Evolutionary conservation across 1,284 basidiomycete species (phyloP), one percentile per base, ranked within the genome.

Genomic region (Pascua guehoae): DNA sequence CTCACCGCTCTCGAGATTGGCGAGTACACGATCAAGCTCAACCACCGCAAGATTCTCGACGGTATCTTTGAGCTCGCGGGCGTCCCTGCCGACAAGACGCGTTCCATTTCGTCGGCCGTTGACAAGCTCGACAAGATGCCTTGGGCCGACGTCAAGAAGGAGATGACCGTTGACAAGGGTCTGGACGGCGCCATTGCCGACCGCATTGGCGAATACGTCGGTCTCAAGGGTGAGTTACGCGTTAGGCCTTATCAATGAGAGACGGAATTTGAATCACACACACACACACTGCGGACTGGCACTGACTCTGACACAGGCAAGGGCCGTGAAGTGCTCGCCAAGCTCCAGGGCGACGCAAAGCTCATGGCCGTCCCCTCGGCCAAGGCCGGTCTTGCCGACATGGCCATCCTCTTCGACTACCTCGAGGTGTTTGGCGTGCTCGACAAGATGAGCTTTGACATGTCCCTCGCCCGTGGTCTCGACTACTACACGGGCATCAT

Each of bases 401-500:
- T 98, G 92, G 82, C 79, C 46, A 76, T 90, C 42, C 80, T 98
- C 47, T 96, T 98, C 78, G 84, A 81, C 24, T 89, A 93, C 66
- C 84, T 98, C 14, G 82, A 85, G 44, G 41, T 53, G 44, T 97
- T 91, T 77, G 84, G 84, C 41, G 85, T 94, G 32, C 69, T 88
- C n/a, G 84, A 88, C 72, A 88, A 85, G 79, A 84, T 98, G 71
- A 94, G 91, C 9, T 98, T 99, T 73, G 95, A 98, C 78, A 84
- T 98, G 66, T 95, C 91, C 9, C 85, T 98, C 18, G 96, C 96
- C 9, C 87, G 96, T 40, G 95, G 95, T 24, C 83, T 98, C 41
- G 96, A 98, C 77, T 98, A 98, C 79, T 98, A 99, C 79, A 98
- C 95, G 1, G 95, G 96, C 42, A 87, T 99, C 70, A 98, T 98